These are phyloP conservation scores for Penicillium antarcticum DNA, from an alignment of 495 filamentous ascomycete species.

Conservation along the genomic window DNA sequence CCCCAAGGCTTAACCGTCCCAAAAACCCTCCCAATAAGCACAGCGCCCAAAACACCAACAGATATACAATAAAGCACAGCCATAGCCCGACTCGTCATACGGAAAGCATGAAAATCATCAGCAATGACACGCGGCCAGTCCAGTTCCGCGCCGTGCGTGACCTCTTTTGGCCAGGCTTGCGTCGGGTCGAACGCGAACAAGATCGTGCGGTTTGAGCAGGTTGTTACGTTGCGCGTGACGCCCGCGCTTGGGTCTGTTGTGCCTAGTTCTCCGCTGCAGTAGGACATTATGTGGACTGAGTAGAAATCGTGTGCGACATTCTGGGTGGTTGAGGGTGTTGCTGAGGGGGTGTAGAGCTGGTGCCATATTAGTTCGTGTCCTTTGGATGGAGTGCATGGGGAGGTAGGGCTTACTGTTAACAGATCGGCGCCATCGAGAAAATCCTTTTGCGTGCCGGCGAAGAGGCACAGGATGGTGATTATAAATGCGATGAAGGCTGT, in stretches of 20 bases:
- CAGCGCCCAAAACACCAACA: slow-evolving; percentile 53
- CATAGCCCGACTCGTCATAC: slow-evolving; percentile 47
- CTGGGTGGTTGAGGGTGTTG: slow-evolving; percentile 9
- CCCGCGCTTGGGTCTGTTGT: slow-evolving; percentile 26
- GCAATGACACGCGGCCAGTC: slow-evolving; percentile 62
- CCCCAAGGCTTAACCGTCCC: slow-evolving; percentile 6
- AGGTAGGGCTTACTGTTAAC: slow-evolving; percentile 53
- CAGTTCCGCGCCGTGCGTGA: slow-evolving; percentile 53
- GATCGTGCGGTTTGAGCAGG: slow-evolving; percentile 59
- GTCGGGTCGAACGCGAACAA: slow-evolving; percentile 59
- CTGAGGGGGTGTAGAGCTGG: slow-evolving; percentile 38
- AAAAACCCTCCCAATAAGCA: slow-evolving; percentile 41
- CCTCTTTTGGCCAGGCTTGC: slow-evolving; percentile 48
- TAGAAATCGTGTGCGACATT: slow-evolving; percentile 70
- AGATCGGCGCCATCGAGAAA: slow-evolving; percentile 64
- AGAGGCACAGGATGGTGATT: slow-evolving; percentile 64
- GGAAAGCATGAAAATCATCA: slow-evolving; percentile 52
- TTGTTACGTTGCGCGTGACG: slow-evolving; percentile 50
- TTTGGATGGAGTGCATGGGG: no score
- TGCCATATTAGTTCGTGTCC: no score
- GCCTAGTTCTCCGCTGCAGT: slow-evolving; percentile 62
- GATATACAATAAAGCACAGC: slow-evolving; percentile 66
- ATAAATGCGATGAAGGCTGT: slow-evolving; percentile 59
- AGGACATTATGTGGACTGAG: slow-evolving; percentile 64
- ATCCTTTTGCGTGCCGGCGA: slow-evolving; percentile 60